Evolutionary conservation across 352 stramenopile species (phyloP), one percentile per base, ranked within the genome.

Genomic region (Albugo laibachii): DNA sequence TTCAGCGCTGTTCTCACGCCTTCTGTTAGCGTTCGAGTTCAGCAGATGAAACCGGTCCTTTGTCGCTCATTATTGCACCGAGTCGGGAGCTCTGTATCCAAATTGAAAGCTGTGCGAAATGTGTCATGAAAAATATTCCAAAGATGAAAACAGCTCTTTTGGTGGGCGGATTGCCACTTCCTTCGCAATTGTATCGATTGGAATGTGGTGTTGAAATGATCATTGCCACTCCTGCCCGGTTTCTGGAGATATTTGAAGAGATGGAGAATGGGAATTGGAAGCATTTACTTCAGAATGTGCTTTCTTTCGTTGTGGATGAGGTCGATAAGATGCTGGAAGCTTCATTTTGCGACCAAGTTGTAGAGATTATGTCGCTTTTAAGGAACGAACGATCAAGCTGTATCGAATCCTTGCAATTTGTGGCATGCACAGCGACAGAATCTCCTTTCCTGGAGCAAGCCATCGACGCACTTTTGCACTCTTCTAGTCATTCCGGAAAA

Each of bases 21-120:
- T 31, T 31, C 3, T 43, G 8, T 43, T 43, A 43, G 18, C 18
- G 39, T 15, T 38, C 15, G 45, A 31, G 19, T 18, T 41, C 45
- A 14, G 16, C 18, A 20, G 47, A 53, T 15, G 45, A 63, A 14
- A 40, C 59, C 0, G 36, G 46, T 15, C 47, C 50, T 27, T 6
- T 78, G 2, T 63, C 51, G 13, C 46, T 87, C 13, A 47, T 87
- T 8, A 44, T 87, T 19, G 68, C 66, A 24, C 72, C 75, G 11
- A 65, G 83, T 35, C 67, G 75, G 46, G 75, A 87, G 39, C 55
- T 87, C 10, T 73, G 66, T 20, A 75, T 82, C 20, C 75, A 87
- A 50, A 81, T 87, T 46, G 71, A 87, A 45, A 52, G 52, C 0
- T 61, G 74, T 31, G 58, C 66, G 0, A 87, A 84, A 48, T 5